A percentile compares a stretch with the other conserved stretches of the same genome.
Evolutionary conservation across 192 early-diverging fungal species (phyloP).

Genomic region (Linderina pennispora): DNA sequence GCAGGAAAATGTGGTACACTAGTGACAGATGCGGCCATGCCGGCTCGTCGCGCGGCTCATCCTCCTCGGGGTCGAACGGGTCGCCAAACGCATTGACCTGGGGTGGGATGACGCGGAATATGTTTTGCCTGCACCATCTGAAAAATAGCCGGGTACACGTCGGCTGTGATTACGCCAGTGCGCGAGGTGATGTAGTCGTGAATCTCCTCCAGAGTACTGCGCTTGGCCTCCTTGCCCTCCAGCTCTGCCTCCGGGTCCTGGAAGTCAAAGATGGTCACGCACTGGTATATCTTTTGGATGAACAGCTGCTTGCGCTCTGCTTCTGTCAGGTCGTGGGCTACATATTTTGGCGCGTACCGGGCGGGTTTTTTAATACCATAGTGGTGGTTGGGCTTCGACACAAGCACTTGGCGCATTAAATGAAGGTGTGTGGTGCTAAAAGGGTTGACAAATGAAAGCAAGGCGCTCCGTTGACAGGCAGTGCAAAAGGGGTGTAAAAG

Average conservation of each 20-base stretch:
- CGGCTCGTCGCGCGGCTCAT: constrained; percentile 94
- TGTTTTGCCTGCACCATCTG: constrained; percentile 93
- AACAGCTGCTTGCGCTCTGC: constrained; percentile 84
- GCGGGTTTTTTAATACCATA: not conserved
- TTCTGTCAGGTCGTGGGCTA: constrained; percentile 67
- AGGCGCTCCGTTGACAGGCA: no score
- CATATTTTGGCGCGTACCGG: no score
- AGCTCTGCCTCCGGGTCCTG: constrained; percentile 83
- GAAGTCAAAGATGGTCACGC: constrained; percentile 92
- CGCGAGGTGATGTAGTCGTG: constrained; percentile 90
- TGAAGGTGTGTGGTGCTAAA: no score
- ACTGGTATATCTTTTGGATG: constrained; percentile 86
- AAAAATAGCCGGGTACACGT: constrained; percentile 88
- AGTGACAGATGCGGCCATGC: constrained; percentile 98
- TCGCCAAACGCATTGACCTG: constrained; percentile 93
- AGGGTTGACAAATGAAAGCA: no score
- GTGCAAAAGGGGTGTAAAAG: no score
- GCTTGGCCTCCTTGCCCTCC: constrained; percentile 95
- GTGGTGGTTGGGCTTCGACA: not conserved
- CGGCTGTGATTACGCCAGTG: constrained; percentile 81
- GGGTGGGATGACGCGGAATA: constrained; percentile 95
- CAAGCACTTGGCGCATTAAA: no score
- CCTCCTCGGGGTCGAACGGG: constrained; percentile 98
- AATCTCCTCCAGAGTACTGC: constrained; percentile 82
- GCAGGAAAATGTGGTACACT: constrained; percentile 97